Conservation (phyloP, 2,329 filamentous ascomycete genomes). For the Nemania sp. region DNA sequence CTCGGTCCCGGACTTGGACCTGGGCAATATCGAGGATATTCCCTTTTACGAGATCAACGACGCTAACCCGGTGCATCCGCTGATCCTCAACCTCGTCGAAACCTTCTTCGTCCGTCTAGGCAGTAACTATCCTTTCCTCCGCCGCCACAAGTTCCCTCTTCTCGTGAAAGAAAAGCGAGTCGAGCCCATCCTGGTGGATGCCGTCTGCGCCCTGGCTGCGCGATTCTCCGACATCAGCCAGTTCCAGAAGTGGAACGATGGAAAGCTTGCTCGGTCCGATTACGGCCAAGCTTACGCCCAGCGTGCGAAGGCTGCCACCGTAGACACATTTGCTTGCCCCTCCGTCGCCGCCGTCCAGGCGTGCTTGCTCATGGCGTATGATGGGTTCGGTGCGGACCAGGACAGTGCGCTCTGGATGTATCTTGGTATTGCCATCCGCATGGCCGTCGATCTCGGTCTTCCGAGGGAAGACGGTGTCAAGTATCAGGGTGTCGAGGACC, state of each 20-base stretch:
- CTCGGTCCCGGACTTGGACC: constrained; percentile 49
- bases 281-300: constrained; percentile 79
- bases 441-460: constrained; percentile 79
- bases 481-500: constrained; percentile 59
- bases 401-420: constrained; percentile 96
- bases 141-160: constrained; percentile 71
- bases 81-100: constrained; percentile 78
- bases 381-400: constrained; percentile 85
- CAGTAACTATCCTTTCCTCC: constrained; percentile 84
- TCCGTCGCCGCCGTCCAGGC: constrained; percentile 84
- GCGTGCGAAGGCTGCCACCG: constrained; percentile 78
- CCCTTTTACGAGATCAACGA: constrained; percentile 80
- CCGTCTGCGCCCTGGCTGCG: constrained; percentile 80
- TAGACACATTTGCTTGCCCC: constrained; percentile 82
- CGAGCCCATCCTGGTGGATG: constrained; percentile 84
- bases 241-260: constrained; percentile 54
- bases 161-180: constrained; percentile 79
- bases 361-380: constrained; percentile 81
- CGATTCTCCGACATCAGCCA: constrained; percentile 72
- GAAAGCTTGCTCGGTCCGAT: constrained; percentile 62
- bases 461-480: constrained; percentile 79
- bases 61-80: constrained; percentile 68
- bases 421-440: constrained; percentile 81
- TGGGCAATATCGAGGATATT: constrained; percentile 55
- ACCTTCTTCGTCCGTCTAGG: constrained; percentile 82